Evolutionary conservation across 2,329 filamentous ascomycete genomes (phyloP), one percentile per base, ranked within the genome.

Genomic region (Pseudopyricularia javanii): DNA sequence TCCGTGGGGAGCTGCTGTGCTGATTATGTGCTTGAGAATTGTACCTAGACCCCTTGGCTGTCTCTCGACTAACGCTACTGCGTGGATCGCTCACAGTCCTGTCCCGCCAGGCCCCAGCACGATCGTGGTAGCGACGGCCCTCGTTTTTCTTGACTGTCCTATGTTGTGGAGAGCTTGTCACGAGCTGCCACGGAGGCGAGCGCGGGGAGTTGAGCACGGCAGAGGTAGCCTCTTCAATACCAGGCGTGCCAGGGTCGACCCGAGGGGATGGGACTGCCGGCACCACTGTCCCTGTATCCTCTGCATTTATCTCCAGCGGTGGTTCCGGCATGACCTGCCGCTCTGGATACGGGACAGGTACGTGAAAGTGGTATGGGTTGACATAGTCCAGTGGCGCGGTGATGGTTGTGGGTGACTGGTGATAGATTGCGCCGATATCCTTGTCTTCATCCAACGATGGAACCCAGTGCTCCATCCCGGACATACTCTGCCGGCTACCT

Each of bases 101-200:
- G 20, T 71, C 68, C 55, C 74, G 66, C 68, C 69, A 76, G 3
- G 74, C 64, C 4, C 73, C 72, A 11, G 67, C 69, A 12, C 63
- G 66, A 53, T 75, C 71, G 49, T 64, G 68, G 50, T 75, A 74
- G 15, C 70, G 67, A 45, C 66, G 63, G 20, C 61, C 61, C 49
- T 70, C 63, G 32, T 67, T 62, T 52, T 63, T 65, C 55, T 63
- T 68, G 34, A 74, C 64, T 1, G 70, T 72, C 12, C 73, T 63
- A 57, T 75, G 73, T 9, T 35, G 15, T 49, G 54, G n/a, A 14
- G 24, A 34, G 6, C 6, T 26, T 15, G 22, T 40, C 17, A 52
- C 50, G 11, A 35, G 7, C 40, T 47, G 37, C 50, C 50, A 52
- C 14, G 50, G 37, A 4, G 50, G 50, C 17, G 50, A 52, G 9